Base-by-base conservation (phyloP, 108 stramenopile genomes). In the Cylindrotheca closterium region DNA sequence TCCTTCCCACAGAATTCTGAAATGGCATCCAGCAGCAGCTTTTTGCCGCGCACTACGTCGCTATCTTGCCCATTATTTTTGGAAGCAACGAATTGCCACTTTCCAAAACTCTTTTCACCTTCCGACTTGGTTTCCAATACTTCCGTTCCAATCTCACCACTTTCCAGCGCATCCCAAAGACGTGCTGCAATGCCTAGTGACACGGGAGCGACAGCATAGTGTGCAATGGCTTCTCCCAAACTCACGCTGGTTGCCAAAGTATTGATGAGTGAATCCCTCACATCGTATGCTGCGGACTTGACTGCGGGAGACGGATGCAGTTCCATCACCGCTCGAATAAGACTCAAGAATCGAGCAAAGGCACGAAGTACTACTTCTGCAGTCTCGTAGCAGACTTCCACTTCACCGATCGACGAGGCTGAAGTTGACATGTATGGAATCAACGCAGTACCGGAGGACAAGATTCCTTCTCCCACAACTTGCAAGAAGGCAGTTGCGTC, bases 161-260 rank as follows among this genome's bases (percentile, higher is more conserved):
- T 65, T 27, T 53, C 47, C 30, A 67, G 8, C 10, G 59, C 58
- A 33, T 47, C 60, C 29, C 67, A 49, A 34, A 77, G 29, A 19
- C 58, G 51, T 8, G 34, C 45, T 30, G 60, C 54, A 4, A 77
- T 10, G 17, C 53, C 55, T 26, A 67, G 33, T 0, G 76, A 66
- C 7, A 71, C 55, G 0, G 76, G 76, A 25, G 60, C 58, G n/a
- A 47, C 54, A 0, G 76, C 69, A 57, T 67, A 77, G 65, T 71
- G 67, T 1, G 58, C 63, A 21, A 77, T 47, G 3, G 60, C 60
- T 29, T 70, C 49, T 5, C 76, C 69, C n/a, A 77, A 47, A 3
- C 60, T 65, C n/a, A 57, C 58, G 63, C 68, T 69, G 37, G 66
- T 37, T 10, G 71, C 67, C 19, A 79, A 49, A 1, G 56, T 51